A percentile compares a stretch with the other conserved stretches of the same genome.
phyloP scores from a whole-genome alignment of 139 green algal genomes.

The Micractinium conductrix region DNA sequence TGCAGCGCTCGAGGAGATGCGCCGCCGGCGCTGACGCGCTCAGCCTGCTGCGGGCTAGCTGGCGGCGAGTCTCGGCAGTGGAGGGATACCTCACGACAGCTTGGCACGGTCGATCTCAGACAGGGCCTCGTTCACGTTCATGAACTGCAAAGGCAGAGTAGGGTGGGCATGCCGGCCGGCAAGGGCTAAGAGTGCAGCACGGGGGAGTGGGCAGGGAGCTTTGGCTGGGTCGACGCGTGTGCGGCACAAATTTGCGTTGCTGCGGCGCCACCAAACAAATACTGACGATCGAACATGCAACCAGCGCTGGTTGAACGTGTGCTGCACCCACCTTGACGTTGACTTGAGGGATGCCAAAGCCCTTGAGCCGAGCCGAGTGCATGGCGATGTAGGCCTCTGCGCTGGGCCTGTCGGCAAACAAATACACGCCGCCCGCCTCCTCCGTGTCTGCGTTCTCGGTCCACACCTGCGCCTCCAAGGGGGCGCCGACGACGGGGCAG shows the following conservation, averaged over 20 bases:
- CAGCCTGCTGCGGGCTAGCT: too few relatives aligned
- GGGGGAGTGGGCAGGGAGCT: too few relatives aligned
- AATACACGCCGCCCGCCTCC: constrained; percentile 3
- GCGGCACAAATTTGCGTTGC: too few relatives aligned
- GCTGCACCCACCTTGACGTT: constrained; percentile 3
- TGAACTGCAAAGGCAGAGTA: background rate
- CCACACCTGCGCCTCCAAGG: background rate
- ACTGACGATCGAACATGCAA: too few relatives aligned
- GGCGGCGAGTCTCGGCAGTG: too few relatives aligned
- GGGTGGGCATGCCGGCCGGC: background rate
- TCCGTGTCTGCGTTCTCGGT: background rate
- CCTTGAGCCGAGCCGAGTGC: constrained; percentile 1
- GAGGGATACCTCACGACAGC: background rate
- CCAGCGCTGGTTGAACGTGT: too few relatives aligned
- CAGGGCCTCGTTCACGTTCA: background rate
- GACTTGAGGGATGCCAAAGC: background rate
- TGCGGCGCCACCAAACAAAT: too few relatives aligned
- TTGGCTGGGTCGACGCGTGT: too few relatives aligned
- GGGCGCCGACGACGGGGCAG: too few relatives aligned
- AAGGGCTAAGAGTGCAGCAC: too few relatives aligned
- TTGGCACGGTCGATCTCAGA: background rate
- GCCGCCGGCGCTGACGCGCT: too few relatives aligned
- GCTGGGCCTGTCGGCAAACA: background rate
- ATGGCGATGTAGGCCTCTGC: background rate
- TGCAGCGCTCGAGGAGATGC: too few relatives aligned